A percentile compares a stretch with the other conserved stretches of the same genome.
Evolutionary conservation across 768 basidiomycete genomes (phyloP).

Genomic region (Sistotremastrum suecicum): DNA sequence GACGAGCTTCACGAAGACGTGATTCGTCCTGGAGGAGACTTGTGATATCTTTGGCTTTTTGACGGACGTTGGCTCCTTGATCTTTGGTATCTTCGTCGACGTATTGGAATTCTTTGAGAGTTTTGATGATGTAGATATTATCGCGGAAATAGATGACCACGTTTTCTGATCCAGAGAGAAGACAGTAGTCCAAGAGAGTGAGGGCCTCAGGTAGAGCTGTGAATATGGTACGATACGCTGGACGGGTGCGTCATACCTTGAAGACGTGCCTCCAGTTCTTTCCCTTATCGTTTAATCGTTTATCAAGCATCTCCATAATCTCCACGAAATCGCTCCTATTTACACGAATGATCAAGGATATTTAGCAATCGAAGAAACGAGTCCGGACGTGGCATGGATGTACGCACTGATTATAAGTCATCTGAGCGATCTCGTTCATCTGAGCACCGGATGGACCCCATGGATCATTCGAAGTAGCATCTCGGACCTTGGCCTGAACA

Average conservation of each 20-base stretch:
- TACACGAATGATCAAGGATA: background rate
- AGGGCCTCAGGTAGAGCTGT: conserved; percentile 43
- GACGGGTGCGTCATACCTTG: conserved; percentile 42
- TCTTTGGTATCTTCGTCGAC: conserved; percentile 93
- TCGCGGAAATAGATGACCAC: conserved; percentile 98
- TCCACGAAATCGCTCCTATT: conserved; percentile 90
- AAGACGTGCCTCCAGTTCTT: conserved; percentile 99
- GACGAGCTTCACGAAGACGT: conserved; percentile 75
- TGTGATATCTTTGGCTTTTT: conserved; percentile 97
- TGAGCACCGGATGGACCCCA: conserved; percentile 96
- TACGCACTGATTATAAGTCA: conserved; percentile 92
- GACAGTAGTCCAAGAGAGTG: conserved; percentile 87
- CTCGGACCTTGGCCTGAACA: conserved; percentile 86
- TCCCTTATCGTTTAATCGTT: conserved; percentile 95
- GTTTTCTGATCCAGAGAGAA: conserved; percentile 95
- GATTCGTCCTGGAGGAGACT: conserved; percentile 79
- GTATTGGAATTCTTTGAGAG: conserved; percentile 96
- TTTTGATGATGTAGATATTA: conserved; percentile 96
- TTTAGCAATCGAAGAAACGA: background rate
- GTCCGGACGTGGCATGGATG: background rate
- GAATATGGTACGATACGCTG: background rate
- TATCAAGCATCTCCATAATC: conserved; percentile 99
- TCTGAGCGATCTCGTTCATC: conserved; percentile 97
- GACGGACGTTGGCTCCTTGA: conserved; percentile 94
- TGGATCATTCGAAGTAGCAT: conserved; percentile 94